A percentile compares a stretch with the other conserved stretches of the same genome.
Conservation (phyloP, 116 monocot genomes). For the Iris pallida region DNA sequence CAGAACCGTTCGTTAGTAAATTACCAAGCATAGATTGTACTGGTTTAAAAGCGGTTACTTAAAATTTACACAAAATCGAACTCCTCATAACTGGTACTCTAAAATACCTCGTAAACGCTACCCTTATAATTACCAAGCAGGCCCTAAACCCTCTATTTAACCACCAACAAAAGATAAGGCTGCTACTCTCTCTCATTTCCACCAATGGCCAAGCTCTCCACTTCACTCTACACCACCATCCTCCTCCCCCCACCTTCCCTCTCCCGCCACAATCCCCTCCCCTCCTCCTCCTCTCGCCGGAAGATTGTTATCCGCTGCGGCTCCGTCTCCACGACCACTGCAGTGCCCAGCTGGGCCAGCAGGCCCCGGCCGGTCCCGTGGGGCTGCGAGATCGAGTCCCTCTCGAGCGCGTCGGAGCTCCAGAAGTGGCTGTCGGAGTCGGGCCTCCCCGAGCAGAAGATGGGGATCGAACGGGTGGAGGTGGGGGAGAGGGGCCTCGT, state of each 20-base stretch:
- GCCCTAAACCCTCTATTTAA: no score
- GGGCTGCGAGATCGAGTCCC: slow-evolving; percentile 90
- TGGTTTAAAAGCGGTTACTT: no score
- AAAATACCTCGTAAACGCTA: no score
- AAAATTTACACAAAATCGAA: no score
- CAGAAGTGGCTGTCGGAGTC: slow-evolving; percentile 79
- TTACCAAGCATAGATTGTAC: no score
- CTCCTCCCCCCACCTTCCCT: slow-evolving; percentile 25
- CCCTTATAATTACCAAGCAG: no score
- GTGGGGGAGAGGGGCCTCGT: slow-evolving; percentile 90
- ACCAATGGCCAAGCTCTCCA: slow-evolving; percentile 29
- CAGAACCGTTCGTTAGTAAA: no score
- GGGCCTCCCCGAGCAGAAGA: slow-evolving; percentile 79
- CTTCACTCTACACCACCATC: slow-evolving; percentile 14
- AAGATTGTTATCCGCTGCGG: background rate
- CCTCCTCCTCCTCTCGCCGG: slow-evolving; percentile 1
- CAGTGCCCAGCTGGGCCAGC: slow-evolving; percentile 1
- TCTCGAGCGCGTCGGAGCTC: slow-evolving; percentile 67
- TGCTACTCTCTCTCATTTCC: slow-evolving; percentile 8
- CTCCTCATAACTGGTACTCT: no score
- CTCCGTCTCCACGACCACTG: slow-evolving; percentile 23
- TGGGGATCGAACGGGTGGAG: slow-evolving; percentile 75
- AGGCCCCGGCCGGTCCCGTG: slow-evolving; percentile 45
- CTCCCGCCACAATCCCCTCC: background rate
- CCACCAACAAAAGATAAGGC: slow-evolving; percentile 1